phyloP scores from a whole-genome alignment of 2,329 filamentous ascomycete genomes.

The Endothia cerciana region DNA sequence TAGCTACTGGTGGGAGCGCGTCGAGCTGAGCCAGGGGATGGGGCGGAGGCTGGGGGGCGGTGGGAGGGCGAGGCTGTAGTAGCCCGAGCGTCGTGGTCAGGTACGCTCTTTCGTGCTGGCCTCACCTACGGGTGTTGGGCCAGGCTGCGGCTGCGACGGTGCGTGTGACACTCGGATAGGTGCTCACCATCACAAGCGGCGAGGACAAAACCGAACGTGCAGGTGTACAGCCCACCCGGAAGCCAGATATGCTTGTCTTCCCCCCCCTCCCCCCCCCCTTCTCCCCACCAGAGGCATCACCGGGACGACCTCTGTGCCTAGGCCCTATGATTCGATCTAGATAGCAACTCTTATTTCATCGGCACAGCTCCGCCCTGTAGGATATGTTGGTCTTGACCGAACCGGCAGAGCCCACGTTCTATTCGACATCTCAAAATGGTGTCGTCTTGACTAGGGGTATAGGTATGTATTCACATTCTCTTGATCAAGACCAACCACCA shows the following conservation, averaged over 20 bases:
- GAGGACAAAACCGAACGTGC: too few species aligned
- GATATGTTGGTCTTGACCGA: neutral
- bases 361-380: neutral
- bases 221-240: too few species aligned
- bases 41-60: constrained; percentile 33
- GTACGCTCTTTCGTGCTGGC: neutral
- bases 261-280: too few species aligned
- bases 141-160: too few species aligned
- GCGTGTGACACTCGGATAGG: too few species aligned
- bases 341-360: neutral
- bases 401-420: neutral
- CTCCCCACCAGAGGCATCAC: too few species aligned
- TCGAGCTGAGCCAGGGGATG: constrained; percentile 51
- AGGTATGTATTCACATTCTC: neutral
- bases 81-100: neutral
- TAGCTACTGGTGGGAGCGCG: constrained; percentile 64
- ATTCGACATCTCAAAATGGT: neutral
- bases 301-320: too few species aligned
- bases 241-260: too few species aligned
- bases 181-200: too few species aligned
- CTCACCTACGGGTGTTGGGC: too few species aligned
- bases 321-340: too few species aligned
- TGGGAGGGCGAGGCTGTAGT: constrained; percentile 19
- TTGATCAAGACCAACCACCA: neutral
- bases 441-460: neutral